These are phyloP conservation scores for Heterobasidion occidentale DNA, from an alignment of 1,284 basidiomycete genomes.

Conservation along the genomic window DNA sequence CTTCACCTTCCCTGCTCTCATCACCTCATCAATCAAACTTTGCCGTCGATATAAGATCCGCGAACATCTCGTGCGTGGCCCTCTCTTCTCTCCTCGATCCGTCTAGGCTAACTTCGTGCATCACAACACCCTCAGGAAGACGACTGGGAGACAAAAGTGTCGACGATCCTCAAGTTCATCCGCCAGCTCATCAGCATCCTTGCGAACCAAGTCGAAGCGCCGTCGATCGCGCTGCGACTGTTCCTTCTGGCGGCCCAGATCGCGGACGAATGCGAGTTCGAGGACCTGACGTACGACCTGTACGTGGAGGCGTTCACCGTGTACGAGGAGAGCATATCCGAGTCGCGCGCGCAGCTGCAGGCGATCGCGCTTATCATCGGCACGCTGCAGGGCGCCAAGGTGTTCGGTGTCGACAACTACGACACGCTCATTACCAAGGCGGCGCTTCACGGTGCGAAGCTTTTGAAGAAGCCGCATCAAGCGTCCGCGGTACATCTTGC, in stretches of 20 bases:
- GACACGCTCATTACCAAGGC: constrained; percentile 95
- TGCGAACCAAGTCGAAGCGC: constrained; percentile 86
- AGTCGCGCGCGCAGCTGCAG: constrained; percentile 86
- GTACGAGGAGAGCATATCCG: constrained; percentile 92
- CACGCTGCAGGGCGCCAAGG: constrained; percentile 75
- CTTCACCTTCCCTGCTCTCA: constrained; percentile 90
- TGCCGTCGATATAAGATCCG: constrained; percentile 82
- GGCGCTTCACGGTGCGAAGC: constrained; percentile 86
- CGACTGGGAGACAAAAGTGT: constrained; percentile 79
- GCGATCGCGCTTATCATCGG: constrained; percentile 91
- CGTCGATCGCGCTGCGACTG: constrained; percentile 81
- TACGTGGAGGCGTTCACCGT: constrained; percentile 95
- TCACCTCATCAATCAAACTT: constrained; percentile 85
- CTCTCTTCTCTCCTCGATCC: neutral
- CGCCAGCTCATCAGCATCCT: constrained; percentile 88
- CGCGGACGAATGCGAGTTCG: constrained; percentile 86
- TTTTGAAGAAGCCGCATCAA: constrained; percentile 95
- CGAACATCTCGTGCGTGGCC: constrained; percentile 46
- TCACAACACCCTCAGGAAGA: constrained; percentile 42
- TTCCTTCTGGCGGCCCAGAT: constrained; percentile 94
- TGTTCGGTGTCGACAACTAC: constrained; percentile 88
- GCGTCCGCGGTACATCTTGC: constrained; percentile 90
- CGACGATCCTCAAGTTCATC: constrained; percentile 83
- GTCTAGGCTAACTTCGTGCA: constrained; percentile 2
- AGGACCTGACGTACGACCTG: constrained; percentile 91